Conservation (phyloP, 2,329 filamentous ascomycete genomes). For the Hymenoscyphus infarciens region DNA sequence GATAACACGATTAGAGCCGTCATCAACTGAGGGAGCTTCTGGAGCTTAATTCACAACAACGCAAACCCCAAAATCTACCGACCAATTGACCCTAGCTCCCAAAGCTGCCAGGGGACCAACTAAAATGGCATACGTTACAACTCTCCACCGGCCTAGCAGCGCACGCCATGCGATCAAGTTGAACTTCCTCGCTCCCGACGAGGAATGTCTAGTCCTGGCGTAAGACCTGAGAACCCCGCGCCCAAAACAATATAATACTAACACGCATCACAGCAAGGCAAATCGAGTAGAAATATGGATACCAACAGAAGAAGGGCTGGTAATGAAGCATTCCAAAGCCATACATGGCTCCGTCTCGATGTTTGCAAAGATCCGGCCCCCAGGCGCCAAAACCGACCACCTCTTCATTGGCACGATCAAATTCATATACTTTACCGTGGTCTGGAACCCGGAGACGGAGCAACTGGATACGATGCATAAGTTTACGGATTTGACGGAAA, state of each 20-base stretch:
- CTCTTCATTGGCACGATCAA: constrained; percentile 90
- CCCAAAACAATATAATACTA: constrained; percentile 18
- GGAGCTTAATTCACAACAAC: background rate
- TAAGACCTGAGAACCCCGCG: constrained; percentile 45
- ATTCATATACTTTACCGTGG: constrained; percentile 84
- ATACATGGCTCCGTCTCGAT: constrained; percentile 86
- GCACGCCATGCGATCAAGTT: constrained; percentile 84
- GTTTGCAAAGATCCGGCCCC: constrained; percentile 74
- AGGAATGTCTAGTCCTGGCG: constrained; percentile 85
- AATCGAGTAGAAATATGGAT: constrained; percentile 85
- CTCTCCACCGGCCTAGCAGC: constrained; percentile 89
- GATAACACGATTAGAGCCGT: constrained; percentile 4
- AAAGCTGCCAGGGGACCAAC: background rate
- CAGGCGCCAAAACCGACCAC: constrained; percentile 71
- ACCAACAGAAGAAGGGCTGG: constrained; percentile 59
- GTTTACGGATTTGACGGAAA: constrained; percentile 53
- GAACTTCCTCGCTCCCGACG: constrained; percentile 67
- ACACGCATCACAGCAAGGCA: constrained; percentile 57
- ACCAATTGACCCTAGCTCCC: background rate
- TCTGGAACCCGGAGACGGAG: constrained; percentile 64
- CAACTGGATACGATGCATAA: constrained; percentile 48
- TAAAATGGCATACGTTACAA: constrained; percentile 87
- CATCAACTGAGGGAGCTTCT: background rate
- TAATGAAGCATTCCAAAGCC: constrained; percentile 63
- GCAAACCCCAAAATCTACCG: background rate